phyloP scores from a whole-genome alignment of 192 early-diverging fungal genomes.

The Mortierella alpina region DNA sequence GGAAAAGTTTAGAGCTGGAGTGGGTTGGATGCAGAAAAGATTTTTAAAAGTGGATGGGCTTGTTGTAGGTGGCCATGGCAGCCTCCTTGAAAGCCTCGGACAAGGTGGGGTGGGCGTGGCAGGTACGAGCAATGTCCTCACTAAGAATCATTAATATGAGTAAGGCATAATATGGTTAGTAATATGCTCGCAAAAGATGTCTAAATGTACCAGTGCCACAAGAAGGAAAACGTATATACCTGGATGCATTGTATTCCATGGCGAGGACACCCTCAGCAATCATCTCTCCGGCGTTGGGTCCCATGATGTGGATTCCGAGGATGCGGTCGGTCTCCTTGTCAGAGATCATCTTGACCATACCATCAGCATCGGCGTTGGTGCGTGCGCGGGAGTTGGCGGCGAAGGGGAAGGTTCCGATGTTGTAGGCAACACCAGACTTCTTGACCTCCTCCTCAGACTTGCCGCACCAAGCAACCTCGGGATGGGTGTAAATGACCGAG shows the following conservation, averaged over 20 bases:
- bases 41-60: conserved; percentile 79
- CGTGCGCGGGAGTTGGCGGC: conserved; percentile 97
- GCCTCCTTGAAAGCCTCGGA: conserved; percentile 99
- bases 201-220: too few species aligned
- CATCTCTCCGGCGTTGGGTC: conserved; percentile 99
- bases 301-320: conserved; percentile 98
- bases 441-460: conserved; percentile 95
- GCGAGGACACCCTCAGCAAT: conserved; percentile 97
- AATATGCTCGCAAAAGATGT: too few species aligned
- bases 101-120: conserved; percentile 97
- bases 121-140: conserved; percentile 97
- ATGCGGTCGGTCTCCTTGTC: conserved; percentile 96
- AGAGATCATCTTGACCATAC: conserved; percentile 95
- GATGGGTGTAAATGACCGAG: conserved; percentile 98
- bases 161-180: too few species aligned
- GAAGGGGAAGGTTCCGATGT: conserved; percentile 94
- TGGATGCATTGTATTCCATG: conserved; percentile 98
- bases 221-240: too few species aligned
- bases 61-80: conserved; percentile 89
- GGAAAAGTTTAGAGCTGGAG: not conserved
- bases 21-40: not conserved
- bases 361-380: conserved; percentile 94
- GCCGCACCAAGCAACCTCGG: conserved; percentile 99
- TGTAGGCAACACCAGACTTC: conserved; percentile 87
- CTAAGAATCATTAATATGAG: conserved; percentile 7